Conservation (phyloP, 2,329 filamentous ascomycete species). For the Penicillium sp. region DNA sequence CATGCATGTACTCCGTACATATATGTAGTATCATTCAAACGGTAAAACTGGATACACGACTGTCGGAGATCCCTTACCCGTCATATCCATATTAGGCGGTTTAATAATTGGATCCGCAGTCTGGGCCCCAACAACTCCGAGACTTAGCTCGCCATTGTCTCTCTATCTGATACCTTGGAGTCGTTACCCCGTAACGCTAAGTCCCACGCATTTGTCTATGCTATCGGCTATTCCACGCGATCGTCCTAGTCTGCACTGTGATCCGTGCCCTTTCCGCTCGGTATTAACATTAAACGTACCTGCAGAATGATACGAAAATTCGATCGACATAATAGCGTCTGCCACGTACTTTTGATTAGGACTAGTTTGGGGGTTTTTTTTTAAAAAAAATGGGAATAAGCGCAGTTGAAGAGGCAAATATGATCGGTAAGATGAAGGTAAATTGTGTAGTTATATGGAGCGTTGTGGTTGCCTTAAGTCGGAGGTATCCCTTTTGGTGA, state of each 20-base stretch:
- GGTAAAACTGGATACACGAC: constrained; percentile 17
- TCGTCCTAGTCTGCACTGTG: constrained; percentile 1
- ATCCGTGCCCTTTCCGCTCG: constrained; percentile 10
- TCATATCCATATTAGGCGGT: constrained; percentile 11
- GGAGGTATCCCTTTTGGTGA: not conserved
- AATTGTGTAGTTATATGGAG: not conserved
- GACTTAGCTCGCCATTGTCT: constrained; percentile 12
- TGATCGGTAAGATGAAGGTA: not conserved
- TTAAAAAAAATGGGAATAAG: not conserved
- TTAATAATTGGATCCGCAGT: constrained; percentile 1
- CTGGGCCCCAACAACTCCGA: constrained; percentile 11
- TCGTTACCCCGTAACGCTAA: not conserved
- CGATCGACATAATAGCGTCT: constrained; percentile 14
- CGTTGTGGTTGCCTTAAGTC: not conserved
- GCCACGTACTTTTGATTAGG: constrained; percentile 15
- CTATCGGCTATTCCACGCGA: constrained; percentile 5
- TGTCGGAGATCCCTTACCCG: constrained; percentile 21
- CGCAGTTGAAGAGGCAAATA: not conserved
- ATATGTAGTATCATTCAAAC: too few species aligned
- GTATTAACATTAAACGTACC: constrained; percentile 10
- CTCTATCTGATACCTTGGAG: constrained; percentile 18
- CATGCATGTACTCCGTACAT: too few species aligned
- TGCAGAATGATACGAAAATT: constrained; percentile 12
- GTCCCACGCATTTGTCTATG: not conserved
- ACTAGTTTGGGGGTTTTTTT: constrained; percentile 13